Base-by-base conservation (phyloP, 306 rosid species). In the Trifolium dubium region DNA sequence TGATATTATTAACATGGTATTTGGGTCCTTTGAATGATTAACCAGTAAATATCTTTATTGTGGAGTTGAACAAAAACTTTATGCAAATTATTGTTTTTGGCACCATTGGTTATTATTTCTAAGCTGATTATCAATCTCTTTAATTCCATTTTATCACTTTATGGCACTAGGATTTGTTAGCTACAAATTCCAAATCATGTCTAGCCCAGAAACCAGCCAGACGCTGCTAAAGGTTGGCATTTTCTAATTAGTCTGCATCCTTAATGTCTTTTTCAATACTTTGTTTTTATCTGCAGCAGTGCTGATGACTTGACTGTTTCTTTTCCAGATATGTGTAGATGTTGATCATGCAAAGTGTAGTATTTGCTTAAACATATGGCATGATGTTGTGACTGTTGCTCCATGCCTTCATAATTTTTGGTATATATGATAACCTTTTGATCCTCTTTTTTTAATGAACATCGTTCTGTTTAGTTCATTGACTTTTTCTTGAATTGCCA, bases 331-430 rank as follows among this genome's bases (percentile, higher is more conserved):
- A 71, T 68, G 77, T 69, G 71, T 93, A 35, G 92, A 91, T 73
- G 86, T 69, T n/a, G 97, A 88, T 35, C 88, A 93, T 79, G 93
- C 91, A 54, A 93, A 91, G 78, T 93, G 98, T 86, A 80, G 98
- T 86, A 89, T 93, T 82, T 93, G 98, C 87, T 81, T 93, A 79
- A 93, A 86, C 75, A 73, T 89, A 75, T 89, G 98, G 98, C 98
- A 93, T 64, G 94, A 88, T 68, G 98, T 87, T 72, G 97, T 93
- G 54, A 86, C 98, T 47, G 85, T 81, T 64, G 92, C 98, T 74
- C 98, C 98, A 72, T 93, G 98, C 85, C 86, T 89, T 63, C 97
- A 91, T 77, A 93, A 89, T 82, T 93, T 93, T 82, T 93, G 97
- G 97, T 89, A 72, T 85, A 85, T 66, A 55, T 29, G 47, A 69